These are phyloP conservation scores for Eucalyptus leucophloia DNA, from an alignment of 345 rosid species.

Conservation along the genomic window DNA sequence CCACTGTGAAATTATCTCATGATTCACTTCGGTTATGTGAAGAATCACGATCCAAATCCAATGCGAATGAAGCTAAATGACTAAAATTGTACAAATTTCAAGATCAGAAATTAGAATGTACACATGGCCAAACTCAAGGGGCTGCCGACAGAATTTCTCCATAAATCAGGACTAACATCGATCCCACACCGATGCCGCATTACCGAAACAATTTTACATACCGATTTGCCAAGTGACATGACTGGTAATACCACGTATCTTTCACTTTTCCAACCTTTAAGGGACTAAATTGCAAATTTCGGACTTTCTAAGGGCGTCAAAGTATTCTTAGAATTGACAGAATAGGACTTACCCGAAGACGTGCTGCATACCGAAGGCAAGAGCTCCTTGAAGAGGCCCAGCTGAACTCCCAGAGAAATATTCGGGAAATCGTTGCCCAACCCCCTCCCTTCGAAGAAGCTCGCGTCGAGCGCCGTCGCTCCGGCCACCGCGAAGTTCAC, in stretches of 20 bases:
- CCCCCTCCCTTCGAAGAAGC: conserved; percentile 12
- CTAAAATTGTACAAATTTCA: neutral
- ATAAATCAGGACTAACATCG: neutral
- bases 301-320: neutral
- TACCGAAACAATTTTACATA: neutral
- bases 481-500: conserved; percentile 44
- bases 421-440: conserved; percentile 4
- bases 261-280: neutral
- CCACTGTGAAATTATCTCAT: neutral
- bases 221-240: neutral
- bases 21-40: neutral
- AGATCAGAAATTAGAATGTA: neutral
- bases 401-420: conserved; percentile 13
- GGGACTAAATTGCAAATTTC: neutral
- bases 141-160: neutral
- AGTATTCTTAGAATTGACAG: neutral
- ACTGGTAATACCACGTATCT: neutral
- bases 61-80: neutral
- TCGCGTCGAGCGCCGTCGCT: conserved; percentile 28
- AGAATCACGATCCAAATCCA: neutral
- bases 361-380: conserved; percentile 20
- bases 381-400: conserved; percentile 22
- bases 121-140: too few relatives aligned
- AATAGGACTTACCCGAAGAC: conserved; percentile 3
- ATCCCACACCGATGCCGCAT: neutral